These are phyloP conservation scores for Staphylotrichum tortipilum DNA, from an alignment of 495 filamentous ascomycete genomes.

Conservation along the genomic window DNA sequence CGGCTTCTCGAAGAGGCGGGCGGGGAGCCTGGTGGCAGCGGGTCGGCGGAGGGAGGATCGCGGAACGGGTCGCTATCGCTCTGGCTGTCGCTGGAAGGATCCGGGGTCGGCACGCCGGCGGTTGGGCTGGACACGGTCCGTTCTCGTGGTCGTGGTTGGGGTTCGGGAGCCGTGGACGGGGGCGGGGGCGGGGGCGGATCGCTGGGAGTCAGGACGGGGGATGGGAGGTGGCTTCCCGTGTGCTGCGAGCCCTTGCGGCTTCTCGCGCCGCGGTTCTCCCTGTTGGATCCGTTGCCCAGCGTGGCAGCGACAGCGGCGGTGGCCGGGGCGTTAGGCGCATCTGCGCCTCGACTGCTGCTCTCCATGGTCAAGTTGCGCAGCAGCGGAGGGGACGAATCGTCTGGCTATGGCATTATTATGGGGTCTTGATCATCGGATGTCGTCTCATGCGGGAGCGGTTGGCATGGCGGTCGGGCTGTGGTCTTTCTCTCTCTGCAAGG, in stretches of 20 bases:
- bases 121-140: slow-evolving; percentile 12
- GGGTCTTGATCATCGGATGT: no score
- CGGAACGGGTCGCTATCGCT: slow-evolving; percentile 18
- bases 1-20: slow-evolving; percentile 11
- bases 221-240: slow-evolving; percentile 3
- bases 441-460: no score
- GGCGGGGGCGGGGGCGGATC: slow-evolving; percentile 1
- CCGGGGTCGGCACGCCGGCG: slow-evolving; percentile 23
- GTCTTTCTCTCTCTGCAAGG: no score
- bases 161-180: not conserved
- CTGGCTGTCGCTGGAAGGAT: slow-evolving; percentile 26
- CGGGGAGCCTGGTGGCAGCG: not conserved
- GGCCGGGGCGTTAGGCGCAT: no score
- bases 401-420: no score
- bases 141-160: not conserved
- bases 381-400: no score
- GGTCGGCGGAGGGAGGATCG: not conserved
- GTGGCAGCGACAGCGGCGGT: not conserved
- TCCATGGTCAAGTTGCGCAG: no score
- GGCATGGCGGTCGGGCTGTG: no score
- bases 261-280: not conserved
- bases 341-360: no score
- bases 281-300: not conserved
- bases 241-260: not conserved
- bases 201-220: slow-evolving; percentile 10